Evolutionary conservation across 371 early-diverging fungal species (phyloP), one percentile per base, ranked within the genome.

Genomic region (Mucor lusitanicus): DNA sequence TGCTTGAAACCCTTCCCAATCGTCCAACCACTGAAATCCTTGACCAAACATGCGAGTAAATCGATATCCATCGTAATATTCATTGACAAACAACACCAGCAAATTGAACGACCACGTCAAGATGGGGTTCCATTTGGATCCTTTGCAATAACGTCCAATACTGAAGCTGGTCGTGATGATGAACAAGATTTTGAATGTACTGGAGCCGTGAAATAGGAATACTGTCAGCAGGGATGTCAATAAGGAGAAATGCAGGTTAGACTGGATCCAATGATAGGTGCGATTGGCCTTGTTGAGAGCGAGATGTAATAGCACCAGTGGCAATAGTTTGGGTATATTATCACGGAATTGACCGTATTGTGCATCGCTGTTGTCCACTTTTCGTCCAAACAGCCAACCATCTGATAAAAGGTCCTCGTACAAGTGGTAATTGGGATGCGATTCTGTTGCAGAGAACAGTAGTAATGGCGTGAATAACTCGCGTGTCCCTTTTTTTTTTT

Each of bases 321-420:
- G 69, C 3, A 84, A 56, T 4, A 96, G 84, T 21, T 82, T 67
- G 3, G 88, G 89, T 64, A 95, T 68, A 77, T 94, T 86, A 66
- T 89, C 82, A 7, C 97, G 85, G 68, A 97, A 96, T 28, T 82
- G 79, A 12, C 84, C 72, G 75, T 92, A 96, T 72, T 97, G 97
- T 1, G 80, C 81, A 74, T 97, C 97, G 58, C 91, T 91, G 73
- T 94, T 90, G 72, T 97, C 97, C 65, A 90, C 78, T 82, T 82
- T 76, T 32, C 86, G 75, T 12, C 82, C 78, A 66, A 84, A 81
- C 13, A 91, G 68, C 91, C 91, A 92, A 9, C 92, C 92, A n/a
- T 88, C 83, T 30, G 79, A 77, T 37, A 92, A 71, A 46, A 83
- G 65, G 70, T 77, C 70, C 59, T 73, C 71, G 72, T 86, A 91